Base-by-base conservation (phyloP, 768 basidiomycete species). In the Leccinellum albellum region DNA sequence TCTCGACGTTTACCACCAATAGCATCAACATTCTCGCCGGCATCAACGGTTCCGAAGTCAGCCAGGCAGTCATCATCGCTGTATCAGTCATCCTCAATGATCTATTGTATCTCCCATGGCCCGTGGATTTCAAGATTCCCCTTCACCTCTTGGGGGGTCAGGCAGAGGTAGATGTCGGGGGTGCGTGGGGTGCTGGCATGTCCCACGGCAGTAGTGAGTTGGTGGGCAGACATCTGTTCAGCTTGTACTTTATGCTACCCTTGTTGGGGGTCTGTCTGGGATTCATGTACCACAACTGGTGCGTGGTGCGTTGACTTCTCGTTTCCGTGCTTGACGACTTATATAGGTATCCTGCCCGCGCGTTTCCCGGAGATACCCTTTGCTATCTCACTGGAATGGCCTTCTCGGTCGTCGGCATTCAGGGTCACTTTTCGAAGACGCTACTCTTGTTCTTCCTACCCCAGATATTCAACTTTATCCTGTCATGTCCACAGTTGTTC, bases 371-470 rank as follows among this genome's bases (percentile, higher is more conserved):
- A 3, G 97, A 99, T 70, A 99, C 97, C 4, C 80, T 99, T 29
- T 99, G 97, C 73, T 99, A 99, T 75, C 86, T 98, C 40, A 85
- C 94, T 0, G 97, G 97, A 58, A 99, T 99, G 97, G 93, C 97
- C 4, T 98, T 99, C 70, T 89, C 97, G 1, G 95, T 97, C 9
- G 94, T 96, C 31, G 95, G 94, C 23, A 98, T 99, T 60, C 92
- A 97, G 66, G 94, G 90, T 0, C 97, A 99, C 72, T 98, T 94
- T 73, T 93, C 92, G 53, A 99, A 99, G 75, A 99, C 97, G 0
- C 77, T 99, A 9, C 80, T 98, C 56, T 76, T 98, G 24, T 98
- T 99, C 79, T 98, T 98, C 77, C 81, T 99, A 49, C 97, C 97
- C 4, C 97, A 99, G 70, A 89, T 97, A 60, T 94, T 98, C 84